Conservation (phyloP, 139 green algal genomes). For the Closterium sp. region DNA sequence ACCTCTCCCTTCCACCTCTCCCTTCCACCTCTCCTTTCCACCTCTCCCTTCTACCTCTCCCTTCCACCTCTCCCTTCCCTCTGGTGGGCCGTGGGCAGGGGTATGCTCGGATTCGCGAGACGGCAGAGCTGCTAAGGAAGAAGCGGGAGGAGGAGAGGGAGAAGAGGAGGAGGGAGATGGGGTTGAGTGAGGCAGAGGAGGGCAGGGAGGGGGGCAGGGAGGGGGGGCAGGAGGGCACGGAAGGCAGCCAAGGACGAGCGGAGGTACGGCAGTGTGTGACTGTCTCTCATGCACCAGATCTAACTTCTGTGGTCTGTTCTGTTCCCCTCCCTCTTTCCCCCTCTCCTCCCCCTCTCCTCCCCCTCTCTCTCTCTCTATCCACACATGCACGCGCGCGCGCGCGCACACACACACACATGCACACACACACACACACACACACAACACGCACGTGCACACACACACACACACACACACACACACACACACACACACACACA, state of each 20-base stretch:
- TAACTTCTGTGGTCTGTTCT: background rate
- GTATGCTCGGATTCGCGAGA: conserved; percentile 22
- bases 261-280: background rate
- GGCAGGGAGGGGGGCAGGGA: background rate
- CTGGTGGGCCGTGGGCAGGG: background rate
- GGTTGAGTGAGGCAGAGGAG: background rate
- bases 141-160: conserved; percentile 13
- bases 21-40: background rate
- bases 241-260: background rate
- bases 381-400: too few relatives aligned
- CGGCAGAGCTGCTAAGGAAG: conserved; percentile 7
- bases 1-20: background rate
- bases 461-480: too few relatives aligned
- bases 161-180: background rate
- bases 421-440: too few relatives aligned
- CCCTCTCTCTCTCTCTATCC: too few relatives aligned
- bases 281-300: background rate
- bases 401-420: too few relatives aligned
- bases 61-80: background rate
- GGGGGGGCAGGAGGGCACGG: background rate
- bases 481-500: too few relatives aligned
- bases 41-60: background rate
- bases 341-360: background rate
- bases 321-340: background rate
- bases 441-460: too few relatives aligned